Base-by-base conservation (phyloP, 139 green algal genomes). In the Chlorella sp. region DNA sequence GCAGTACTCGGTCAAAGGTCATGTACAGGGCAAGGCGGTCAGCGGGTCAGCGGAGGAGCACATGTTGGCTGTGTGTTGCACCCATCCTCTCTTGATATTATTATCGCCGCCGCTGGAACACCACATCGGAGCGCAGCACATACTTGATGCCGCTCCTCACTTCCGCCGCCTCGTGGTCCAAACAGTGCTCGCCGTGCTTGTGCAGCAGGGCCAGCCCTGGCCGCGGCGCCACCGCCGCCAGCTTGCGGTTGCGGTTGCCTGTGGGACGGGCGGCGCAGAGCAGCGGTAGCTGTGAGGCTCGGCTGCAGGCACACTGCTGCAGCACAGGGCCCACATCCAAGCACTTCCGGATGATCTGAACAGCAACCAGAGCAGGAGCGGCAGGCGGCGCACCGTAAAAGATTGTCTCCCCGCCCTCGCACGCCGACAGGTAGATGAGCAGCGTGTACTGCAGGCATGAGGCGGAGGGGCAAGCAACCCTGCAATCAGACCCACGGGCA, bases 121-220 rank as follows among this genome's bases (percentile, higher is more conserved):
- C 92, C 0, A 96, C 89, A 62, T 96, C 94, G 16, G 87, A 95
- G 25, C 94, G 87, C 81, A 96, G 87, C 55, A 96, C 87, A 38
- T 96, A 96, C 83, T 96, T 96, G 47, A 80, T 36, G 5, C 93
- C 94, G 3, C 51, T 32, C 32, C 15, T 63, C 74, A 96, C 93
- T 44, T 62, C 74, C 16, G 64, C 60, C 0, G 64, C 92, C 69
- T 96, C 94, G 75, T 96, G 94, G 80, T 93, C 87, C 72, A 96
- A 36, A 78, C 91, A 96, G 28, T 90, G 86, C 64, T 95, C 89
- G 6, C 94, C 94, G 69, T 96, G 94, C 55, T 88, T 60, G 74
- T 96, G 94, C 74, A 96, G 81, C 81, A 96, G 76, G 38, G 91
- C 89, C 65, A 92, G 64, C 0, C 94, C 94, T 23, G 90, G 60